These are phyloP conservation scores for Neopestalotiopsis clavispora DNA, from an alignment of 2,329 filamentous ascomycete species.

Conservation along the genomic window DNA sequence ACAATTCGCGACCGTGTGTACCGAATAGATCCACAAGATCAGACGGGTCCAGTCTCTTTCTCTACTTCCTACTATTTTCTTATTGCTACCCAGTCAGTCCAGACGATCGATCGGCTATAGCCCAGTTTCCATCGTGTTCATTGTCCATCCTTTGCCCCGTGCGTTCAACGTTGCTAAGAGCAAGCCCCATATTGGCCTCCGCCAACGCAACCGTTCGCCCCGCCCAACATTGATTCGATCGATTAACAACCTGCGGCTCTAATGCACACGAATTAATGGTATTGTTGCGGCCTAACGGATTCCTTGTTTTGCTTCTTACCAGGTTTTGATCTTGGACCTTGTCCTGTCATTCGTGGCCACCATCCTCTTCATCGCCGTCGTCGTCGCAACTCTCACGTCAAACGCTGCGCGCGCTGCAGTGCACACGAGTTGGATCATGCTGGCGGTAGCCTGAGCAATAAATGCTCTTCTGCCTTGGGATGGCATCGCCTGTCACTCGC, in stretches of 20 bases:
- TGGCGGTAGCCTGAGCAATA: slow-evolving; percentile 1
- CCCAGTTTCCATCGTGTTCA: neutral
- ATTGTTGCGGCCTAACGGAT: neutral
- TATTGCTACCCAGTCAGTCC: neutral
- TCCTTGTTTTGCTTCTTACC: slow-evolving; percentile 1
- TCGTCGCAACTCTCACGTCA: neutral
- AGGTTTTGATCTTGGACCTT: neutral
- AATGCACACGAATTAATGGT: slow-evolving; percentile 5
- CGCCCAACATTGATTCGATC: slow-evolving; percentile 11
- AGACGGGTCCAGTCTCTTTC: neutral
- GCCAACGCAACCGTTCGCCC: slow-evolving; percentile 12
- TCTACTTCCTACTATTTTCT: neutral
- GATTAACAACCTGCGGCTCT: slow-evolving; percentile 2
- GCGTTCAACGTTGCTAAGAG: neutral
- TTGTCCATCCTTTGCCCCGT: slow-evolving; percentile 9
- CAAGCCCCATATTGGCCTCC: neutral
- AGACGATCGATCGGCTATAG: neutral
- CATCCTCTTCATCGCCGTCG: neutral
- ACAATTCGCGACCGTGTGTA: neutral
- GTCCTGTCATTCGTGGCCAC: slow-evolving; percentile 7
- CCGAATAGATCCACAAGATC: neutral
- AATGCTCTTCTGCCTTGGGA: slow-evolving; percentile 23
- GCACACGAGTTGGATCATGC: slow-evolving; percentile 13
- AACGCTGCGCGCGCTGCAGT: neutral
- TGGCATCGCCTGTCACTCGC: slow-evolving; percentile 25